phyloP scores from a whole-genome alignment of 2,329 filamentous ascomycete species.

The Cladosporium sphaerospermum region DNA sequence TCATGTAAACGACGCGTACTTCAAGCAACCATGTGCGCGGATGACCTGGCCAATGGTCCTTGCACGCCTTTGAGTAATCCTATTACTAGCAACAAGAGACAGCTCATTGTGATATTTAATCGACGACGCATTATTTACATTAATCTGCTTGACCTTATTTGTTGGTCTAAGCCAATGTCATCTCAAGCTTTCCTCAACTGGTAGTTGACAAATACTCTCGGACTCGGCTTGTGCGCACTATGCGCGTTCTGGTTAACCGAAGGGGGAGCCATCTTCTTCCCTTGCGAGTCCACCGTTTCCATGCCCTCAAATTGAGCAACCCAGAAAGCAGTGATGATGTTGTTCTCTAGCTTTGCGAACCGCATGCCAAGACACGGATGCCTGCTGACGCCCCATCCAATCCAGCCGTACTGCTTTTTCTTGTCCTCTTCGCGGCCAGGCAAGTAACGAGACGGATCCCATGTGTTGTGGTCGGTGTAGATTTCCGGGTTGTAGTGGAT shows the following conservation, averaged over 20 bases:
- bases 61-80: no score
- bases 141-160: no score
- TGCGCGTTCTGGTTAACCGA: conserved; percentile 32
- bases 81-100: no score
- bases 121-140: no score
- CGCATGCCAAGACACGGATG: conserved; percentile 40
- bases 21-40: no score
- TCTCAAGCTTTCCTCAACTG: conserved; percentile 25
- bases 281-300: conserved; percentile 36
- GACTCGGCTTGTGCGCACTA: conserved; percentile 37
- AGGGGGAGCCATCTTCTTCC: conserved; percentile 30
- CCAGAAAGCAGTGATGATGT: conserved; percentile 46
- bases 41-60: no score
- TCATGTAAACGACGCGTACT: no score
- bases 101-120: no score
- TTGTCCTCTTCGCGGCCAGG: conserved; percentile 45
- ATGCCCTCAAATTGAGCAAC: conserved; percentile 47
- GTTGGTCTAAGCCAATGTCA: not conserved
- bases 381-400: conserved; percentile 34
- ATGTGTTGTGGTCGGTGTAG: conserved; percentile 44
- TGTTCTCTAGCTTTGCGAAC: conserved; percentile 51
- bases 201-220: conserved; percentile 34
- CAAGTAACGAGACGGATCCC: conserved; percentile 47
- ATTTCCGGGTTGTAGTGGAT: conserved; percentile 43
- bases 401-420: conserved; percentile 30